Percentiles rank a stretch among this genome's conserved stretches.
These are phyloP conservation scores for Coniochaeta prunicola DNA, from an alignment of 2,329 filamentous ascomycete species.

Conservation along the genomic window DNA sequence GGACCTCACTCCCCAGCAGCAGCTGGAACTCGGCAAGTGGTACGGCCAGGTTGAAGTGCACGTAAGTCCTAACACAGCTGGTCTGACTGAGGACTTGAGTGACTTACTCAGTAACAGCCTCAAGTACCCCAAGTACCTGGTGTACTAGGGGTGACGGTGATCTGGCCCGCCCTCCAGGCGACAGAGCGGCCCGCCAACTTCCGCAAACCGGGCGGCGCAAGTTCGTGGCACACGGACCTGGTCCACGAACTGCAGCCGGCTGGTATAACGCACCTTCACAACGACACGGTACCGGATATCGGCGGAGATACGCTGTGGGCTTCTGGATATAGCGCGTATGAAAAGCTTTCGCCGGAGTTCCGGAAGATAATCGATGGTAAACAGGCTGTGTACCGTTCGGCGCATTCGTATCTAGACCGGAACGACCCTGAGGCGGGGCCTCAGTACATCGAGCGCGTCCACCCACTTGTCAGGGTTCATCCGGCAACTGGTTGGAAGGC, in stretches of 20 bases:
- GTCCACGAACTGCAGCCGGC: slow-evolving; percentile 66
- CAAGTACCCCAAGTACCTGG: slow-evolving; percentile 67
- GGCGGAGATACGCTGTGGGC: slow-evolving; percentile 71
- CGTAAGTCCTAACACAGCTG: slow-evolving; percentile 33
- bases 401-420: slow-evolving; percentile 61
- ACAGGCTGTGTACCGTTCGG: slow-evolving; percentile 56
- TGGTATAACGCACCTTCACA: slow-evolving; percentile 63
- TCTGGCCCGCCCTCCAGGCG: slow-evolving; percentile 63
- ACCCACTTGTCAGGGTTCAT: slow-evolving; percentile 63
- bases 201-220: slow-evolving; percentile 59
- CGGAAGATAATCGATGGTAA: slow-evolving; percentile 63
- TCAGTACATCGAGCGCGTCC: slow-evolving; percentile 57
- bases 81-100: background rate
- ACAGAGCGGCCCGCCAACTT: slow-evolving; percentile 55
- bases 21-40: slow-evolving; percentile 54
- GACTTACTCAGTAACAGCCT: slow-evolving; percentile 35
- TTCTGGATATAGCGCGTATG: slow-evolving; percentile 62
- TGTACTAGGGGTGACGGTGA: slow-evolving; percentile 55
- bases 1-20: slow-evolving; percentile 53
- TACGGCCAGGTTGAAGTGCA: slow-evolving; percentile 63
- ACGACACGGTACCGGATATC: slow-evolving; percentile 55
- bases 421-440: slow-evolving; percentile 53
- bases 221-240: slow-evolving; percentile 63
- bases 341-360: slow-evolving; percentile 65
- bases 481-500: slow-evolving; percentile 70